A percentile compares a stretch with the other conserved stretches of the same genome.
Evolutionary conservation across 2,329 filamentous ascomycete genomes (phyloP).

Genomic region (Aspergillus sp.): DNA sequence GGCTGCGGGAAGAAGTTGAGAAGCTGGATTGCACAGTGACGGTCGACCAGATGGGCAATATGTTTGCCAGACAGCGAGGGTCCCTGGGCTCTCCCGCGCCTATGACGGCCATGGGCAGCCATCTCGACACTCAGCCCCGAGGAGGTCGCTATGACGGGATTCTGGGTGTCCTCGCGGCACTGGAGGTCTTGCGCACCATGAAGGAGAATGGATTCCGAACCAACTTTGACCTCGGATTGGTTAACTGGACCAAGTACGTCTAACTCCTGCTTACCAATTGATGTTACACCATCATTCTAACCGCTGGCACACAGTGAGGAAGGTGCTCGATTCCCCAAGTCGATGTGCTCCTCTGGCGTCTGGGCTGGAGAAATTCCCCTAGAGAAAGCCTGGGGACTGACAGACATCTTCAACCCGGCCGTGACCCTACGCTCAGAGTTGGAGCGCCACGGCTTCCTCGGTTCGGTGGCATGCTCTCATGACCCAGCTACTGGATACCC

Average conservation of each 20-base stretch:
- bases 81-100: constrained; percentile 20
- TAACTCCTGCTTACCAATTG: not conserved
- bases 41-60: constrained; percentile 61
- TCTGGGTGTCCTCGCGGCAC: constrained; percentile 66
- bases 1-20: constrained; percentile 65
- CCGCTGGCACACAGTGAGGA: constrained; percentile 60
- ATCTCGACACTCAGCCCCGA: constrained; percentile 34
- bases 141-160: constrained; percentile 69
- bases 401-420: constrained; percentile 57
- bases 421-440: constrained; percentile 65
- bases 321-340: constrained; percentile 73
- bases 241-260: constrained; percentile 60
- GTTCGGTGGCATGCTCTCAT: constrained; percentile 53
- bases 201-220: constrained; percentile 68
- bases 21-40: constrained; percentile 64
- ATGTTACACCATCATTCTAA: not conserved
- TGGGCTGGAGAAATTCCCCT: constrained; percentile 67
- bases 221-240: constrained; percentile 66
- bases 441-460: constrained; percentile 67
- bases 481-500: constrained; percentile 53
- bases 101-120: constrained; percentile 51
- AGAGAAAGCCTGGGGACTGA: constrained; percentile 59
- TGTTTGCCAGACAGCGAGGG: constrained; percentile 31
- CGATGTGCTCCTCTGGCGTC: constrained; percentile 71
- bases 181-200: constrained; percentile 68